Evolutionary conservation across 139 green algal species (phyloP).

Genomic region (Marvania coccoides): DNA sequence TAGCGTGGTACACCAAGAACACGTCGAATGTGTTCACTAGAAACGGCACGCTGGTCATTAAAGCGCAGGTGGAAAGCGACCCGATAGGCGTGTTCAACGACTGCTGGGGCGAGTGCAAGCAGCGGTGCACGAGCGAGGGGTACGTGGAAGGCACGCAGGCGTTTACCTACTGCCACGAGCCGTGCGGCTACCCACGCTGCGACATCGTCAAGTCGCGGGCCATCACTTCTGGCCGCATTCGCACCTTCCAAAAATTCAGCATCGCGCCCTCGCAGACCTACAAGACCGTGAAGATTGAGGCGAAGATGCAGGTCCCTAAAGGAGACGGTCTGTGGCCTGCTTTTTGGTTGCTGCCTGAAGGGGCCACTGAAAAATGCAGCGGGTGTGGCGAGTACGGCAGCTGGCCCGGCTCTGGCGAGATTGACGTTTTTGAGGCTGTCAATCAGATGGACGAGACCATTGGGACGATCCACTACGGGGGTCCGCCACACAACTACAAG

Average conservation of each 20-base stretch:
- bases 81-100: not conserved
- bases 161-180: not conserved
- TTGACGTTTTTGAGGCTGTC: constrained; percentile 16
- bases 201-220: not conserved
- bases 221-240: constrained; percentile 1
- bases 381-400: constrained; percentile 10
- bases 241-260: constrained; percentile 9
- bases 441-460: constrained; percentile 3
- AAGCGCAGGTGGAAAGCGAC: not conserved
- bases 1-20: constrained; percentile 4
- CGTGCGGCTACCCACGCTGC: not conserved
- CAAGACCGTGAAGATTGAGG: not conserved
- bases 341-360: constrained; percentile 22
- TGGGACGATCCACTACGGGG: constrained; percentile 7
- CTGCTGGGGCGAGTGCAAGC: not conserved
- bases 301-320: not conserved
- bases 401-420: constrained; percentile 19
- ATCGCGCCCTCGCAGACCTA: not conserved
- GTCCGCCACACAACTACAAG: not conserved
- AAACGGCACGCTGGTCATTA: not conserved
- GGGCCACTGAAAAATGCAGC: not conserved
- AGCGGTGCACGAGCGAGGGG: not conserved
- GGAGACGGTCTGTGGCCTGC: constrained; percentile 16
- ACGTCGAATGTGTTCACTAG: not conserved
- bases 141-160: not conserved